Evolutionary conservation across 2,329 filamentous ascomycete genomes (phyloP).

Genomic region (Fusarium setosum): DNA sequence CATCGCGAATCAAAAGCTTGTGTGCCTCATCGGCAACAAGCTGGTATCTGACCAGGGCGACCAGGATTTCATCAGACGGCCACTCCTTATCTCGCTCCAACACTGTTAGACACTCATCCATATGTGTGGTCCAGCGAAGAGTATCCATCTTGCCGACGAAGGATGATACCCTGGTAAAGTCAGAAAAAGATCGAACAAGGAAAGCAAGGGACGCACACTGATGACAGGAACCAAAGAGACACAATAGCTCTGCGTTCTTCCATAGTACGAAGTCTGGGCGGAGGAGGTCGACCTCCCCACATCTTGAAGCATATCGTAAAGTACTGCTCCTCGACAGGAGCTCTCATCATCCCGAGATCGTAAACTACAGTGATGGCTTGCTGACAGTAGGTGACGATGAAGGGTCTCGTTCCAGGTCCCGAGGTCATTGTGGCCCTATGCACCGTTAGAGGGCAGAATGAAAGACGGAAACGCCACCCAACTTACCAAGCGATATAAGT

Average conservation of each 20-base stretch:
- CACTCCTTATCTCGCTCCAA: constrained; percentile 59
- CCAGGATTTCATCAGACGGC: constrained; percentile 61
- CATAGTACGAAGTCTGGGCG: constrained; percentile 52
- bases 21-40: constrained; percentile 54
- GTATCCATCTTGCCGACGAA: constrained; percentile 61
- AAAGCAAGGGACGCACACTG: constrained; percentile 43
- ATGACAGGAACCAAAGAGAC: constrained; percentile 57
- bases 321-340: constrained; percentile 50
- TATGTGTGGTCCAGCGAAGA: constrained; percentile 67
- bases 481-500: constrained; percentile 58
- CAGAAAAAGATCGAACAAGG: neutral
- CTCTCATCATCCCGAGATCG: constrained; percentile 59
- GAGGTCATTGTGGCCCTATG: constrained; percentile 53
- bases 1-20: constrained; percentile 45
- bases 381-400: constrained; percentile 56
- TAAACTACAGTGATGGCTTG: constrained; percentile 56
- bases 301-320: constrained; percentile 51
- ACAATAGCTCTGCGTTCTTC: constrained; percentile 63
- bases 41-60: constrained; percentile 50
- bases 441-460: constrained; percentile 5
- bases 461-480: no score
- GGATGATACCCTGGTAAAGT: constrained; percentile 45
- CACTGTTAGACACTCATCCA: constrained; percentile 66
- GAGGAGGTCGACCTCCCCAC: constrained; percentile 44
- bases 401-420: constrained; percentile 52